phyloP scores from a whole-genome alignment of 768 basidiomycete species.

The Phaeotremella fagi region DNA sequence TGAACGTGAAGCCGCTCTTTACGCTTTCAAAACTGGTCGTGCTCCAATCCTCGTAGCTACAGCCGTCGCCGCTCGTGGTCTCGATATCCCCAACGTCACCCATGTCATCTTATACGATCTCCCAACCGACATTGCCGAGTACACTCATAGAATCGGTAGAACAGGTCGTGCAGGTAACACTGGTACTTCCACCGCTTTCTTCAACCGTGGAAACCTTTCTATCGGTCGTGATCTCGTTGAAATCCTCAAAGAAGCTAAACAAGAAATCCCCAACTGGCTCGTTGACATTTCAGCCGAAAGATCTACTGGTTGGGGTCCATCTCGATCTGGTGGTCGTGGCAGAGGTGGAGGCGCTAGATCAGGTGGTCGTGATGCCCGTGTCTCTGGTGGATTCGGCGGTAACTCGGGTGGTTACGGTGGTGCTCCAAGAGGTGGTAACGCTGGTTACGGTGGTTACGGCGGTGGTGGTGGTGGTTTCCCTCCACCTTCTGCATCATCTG shows the following conservation, averaged over 20 bases:
- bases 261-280: constrained; percentile 82
- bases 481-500: constrained; percentile 28
- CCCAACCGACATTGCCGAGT: constrained; percentile 97
- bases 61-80: constrained; percentile 95
- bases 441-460: constrained; percentile 50
- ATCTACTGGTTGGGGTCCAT: constrained; percentile 60
- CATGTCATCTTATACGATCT: constrained; percentile 98
- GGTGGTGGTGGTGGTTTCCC: constrained; percentile 39
- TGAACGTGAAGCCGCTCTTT: constrained; percentile 91
- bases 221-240: constrained; percentile 89
- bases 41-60: constrained; percentile 97
- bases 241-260: constrained; percentile 76
- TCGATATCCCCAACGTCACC: constrained; percentile 98
- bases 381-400: constrained; percentile 39
- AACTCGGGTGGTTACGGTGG: constrained; percentile 49
- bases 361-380: constrained; percentile 52
- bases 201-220: constrained; percentile 76
- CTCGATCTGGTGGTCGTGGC: constrained; percentile 38
- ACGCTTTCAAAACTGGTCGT: constrained; percentile 89
- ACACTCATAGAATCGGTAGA: constrained; percentile 96
- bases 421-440: constrained; percentile 52
- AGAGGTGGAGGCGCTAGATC: constrained; percentile 56
- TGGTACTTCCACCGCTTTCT: constrained; percentile 89
- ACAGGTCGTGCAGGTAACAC: constrained; percentile 98
- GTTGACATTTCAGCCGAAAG: constrained; percentile 75